Conservation (phyloP, 495 filamentous ascomycete genomes). For the Usnea hakonensis region DNA sequence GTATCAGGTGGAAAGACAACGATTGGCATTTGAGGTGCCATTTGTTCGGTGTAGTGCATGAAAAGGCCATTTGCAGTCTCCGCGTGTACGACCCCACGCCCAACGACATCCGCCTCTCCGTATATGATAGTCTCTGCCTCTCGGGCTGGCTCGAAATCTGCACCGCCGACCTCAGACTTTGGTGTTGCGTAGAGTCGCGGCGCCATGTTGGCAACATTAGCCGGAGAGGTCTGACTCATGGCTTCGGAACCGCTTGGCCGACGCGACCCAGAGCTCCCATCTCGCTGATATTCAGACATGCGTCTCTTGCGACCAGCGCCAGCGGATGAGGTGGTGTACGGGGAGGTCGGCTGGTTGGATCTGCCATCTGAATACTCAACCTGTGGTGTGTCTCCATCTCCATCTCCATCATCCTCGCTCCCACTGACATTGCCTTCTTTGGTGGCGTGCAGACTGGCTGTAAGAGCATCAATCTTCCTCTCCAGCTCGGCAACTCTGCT, state of each 20-base stretch:
- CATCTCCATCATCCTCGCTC: constrained; percentile 29
- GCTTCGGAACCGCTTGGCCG: not conserved
- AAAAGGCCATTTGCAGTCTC: constrained; percentile 59
- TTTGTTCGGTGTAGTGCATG: constrained; percentile 56
- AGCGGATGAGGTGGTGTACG: constrained; percentile 9
- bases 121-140: not conserved
- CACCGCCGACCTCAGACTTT: not conserved
- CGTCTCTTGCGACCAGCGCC: constrained; percentile 10
- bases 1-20: constrained; percentile 66
- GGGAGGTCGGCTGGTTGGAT: constrained; percentile 7
- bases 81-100: constrained; percentile 58
- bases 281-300: constrained; percentile 13
- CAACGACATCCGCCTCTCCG: constrained; percentile 52
- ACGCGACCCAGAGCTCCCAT: not conserved
- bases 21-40: constrained; percentile 65
- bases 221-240: constrained; percentile 3
- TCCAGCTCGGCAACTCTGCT: constrained; percentile 87
- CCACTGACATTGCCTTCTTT: constrained; percentile 29
- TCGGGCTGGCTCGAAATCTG: not conserved
- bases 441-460: constrained; percentile 61
- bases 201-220: constrained; percentile 9
- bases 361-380: not conserved
- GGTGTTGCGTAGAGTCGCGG: not conserved
- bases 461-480: constrained; percentile 86
- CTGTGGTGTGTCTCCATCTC: constrained; percentile 23